A percentile compares a stretch with the other conserved stretches of the same genome.
These are phyloP conservation scores for Emmonsia crescens DNA, from an alignment of 2,329 filamentous ascomycete species.

Conservation along the genomic window DNA sequence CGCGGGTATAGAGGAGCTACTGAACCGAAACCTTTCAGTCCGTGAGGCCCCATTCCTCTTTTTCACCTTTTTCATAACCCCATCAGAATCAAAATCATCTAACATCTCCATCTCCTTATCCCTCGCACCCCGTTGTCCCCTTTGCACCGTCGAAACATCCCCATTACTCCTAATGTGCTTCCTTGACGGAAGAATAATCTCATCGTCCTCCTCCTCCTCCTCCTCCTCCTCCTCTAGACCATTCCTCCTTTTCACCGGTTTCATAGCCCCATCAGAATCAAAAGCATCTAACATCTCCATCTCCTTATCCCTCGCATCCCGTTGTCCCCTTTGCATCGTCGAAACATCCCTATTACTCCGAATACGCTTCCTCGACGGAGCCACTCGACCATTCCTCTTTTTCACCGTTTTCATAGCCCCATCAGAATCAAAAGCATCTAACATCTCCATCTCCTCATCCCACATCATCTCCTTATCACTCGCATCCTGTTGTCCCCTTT, in stretches of 20 bases:
- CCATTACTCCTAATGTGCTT: constrained; percentile 30
- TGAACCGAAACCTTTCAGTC: constrained; percentile 51
- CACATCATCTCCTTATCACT: background rate
- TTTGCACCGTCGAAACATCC: constrained; percentile 8
- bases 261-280: background rate
- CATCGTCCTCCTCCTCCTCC: constrained; percentile 28
- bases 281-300: constrained; percentile 10
- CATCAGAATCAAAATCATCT: constrained; percentile 6
- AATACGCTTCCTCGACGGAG: constrained; percentile 32
- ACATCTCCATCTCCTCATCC: constrained; percentile 8
- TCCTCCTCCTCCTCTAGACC: constrained; percentile 25
- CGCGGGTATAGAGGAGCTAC: constrained; percentile 34
- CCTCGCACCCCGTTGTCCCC: background rate
- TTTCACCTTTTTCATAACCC: constrained; percentile 12
- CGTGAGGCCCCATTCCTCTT: constrained; percentile 33
- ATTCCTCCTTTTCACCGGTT: constrained; percentile 13
- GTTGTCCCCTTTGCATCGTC: constrained; percentile 4
- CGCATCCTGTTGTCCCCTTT: background rate
- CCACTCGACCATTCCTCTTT: constrained; percentile 7
- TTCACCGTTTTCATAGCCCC: constrained; percentile 11
- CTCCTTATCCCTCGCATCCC: background rate
- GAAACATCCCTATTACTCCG: constrained; percentile 19
- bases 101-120: constrained; percentile 7
- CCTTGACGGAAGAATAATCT: constrained; percentile 29
- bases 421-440: constrained; percentile 6